These are phyloP conservation scores for Coemansia interrupta DNA, from an alignment of 192 early-diverging fungal genomes.

Conservation along the genomic window DNA sequence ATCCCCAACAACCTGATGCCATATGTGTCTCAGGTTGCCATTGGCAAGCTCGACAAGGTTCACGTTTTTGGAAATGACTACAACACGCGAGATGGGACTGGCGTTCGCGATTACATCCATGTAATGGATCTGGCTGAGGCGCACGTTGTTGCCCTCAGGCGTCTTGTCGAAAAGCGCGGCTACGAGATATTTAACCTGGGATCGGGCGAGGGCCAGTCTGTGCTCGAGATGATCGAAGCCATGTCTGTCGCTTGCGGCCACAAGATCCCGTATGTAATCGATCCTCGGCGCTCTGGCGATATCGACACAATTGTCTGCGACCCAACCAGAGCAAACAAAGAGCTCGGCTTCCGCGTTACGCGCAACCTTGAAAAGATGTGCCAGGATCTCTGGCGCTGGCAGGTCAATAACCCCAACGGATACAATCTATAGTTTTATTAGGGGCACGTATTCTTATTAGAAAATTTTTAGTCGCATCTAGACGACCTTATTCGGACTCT, in stretches of 20 bases:
- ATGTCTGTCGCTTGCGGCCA: conserved; percentile 74
- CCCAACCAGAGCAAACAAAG: conserved; percentile 59
- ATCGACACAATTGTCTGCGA: conserved; percentile 81
- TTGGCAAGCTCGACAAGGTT: conserved; percentile 77
- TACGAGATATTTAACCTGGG: conserved; percentile 85
- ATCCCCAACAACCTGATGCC: conserved; percentile 91
- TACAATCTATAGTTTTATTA: conserved; percentile 53
- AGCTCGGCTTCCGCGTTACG: conserved; percentile 64
- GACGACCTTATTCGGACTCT: conserved; percentile 13
- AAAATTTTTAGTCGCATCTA: too few species aligned
- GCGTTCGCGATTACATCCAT: conserved; percentile 93
- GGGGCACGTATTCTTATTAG: too few species aligned
- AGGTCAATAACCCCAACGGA: conserved; percentile 65
- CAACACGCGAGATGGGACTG: conserved; percentile 87
- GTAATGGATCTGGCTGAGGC: conserved; percentile 89
- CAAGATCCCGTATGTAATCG: conserved; percentile 69
- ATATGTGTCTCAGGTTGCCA: conserved; percentile 78
- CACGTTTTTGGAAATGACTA: conserved; percentile 93
- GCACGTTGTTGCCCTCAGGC: conserved; percentile 79
- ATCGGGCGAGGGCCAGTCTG: conserved; percentile 87
- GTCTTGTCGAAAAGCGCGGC: conserved; percentile 58
- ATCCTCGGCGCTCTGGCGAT: conserved; percentile 74
- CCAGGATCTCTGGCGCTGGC: conserved; percentile 69
- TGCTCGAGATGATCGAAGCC: conserved; percentile 85
- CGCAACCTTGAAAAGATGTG: conserved; percentile 63